Percentiles rank a stretch among this genome's conserved stretches.
These are phyloP conservation scores for Barnettozyma salicaria DNA, from an alignment of 805 yeast species.

Conservation along the genomic window DNA sequence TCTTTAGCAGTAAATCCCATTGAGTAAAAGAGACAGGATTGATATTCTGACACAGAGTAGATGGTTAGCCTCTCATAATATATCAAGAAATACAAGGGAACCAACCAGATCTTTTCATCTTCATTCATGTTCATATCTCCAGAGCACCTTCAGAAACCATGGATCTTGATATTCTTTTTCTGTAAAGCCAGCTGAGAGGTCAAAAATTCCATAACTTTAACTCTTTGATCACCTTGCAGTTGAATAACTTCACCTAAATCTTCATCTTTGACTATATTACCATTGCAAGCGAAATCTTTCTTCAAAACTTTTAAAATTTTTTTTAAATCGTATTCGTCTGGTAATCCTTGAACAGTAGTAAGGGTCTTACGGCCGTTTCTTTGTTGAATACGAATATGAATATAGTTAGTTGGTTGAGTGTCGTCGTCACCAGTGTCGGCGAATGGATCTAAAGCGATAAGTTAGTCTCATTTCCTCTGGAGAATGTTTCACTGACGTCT, in stretches of 20 bases:
- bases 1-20: no score
- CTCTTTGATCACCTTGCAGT: conserved; percentile 98
- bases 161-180: conserved; percentile 95
- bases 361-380: conserved; percentile 99
- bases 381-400: conserved; percentile 98
- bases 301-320: conserved; percentile 88
- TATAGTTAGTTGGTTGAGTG: conserved; percentile 90
- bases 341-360: conserved; percentile 97
- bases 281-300: conserved; percentile 98
- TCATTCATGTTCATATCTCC: neutral
- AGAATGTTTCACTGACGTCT: no score
- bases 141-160: conserved; percentile 82
- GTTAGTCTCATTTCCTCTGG: conserved; percentile 2
- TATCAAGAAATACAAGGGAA: no score
- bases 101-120: no score
- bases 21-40: no score
- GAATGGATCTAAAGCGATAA: conserved; percentile 66
- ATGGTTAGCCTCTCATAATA: no score
- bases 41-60: no score
- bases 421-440: conserved; percentile 99
- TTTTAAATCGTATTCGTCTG: conserved; percentile 90
- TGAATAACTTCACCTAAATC: conserved; percentile 97
- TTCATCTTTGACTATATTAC: conserved; percentile 93
- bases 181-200: conserved; percentile 80
- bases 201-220: conserved; percentile 90